Evolutionary conservation across 2,329 filamentous ascomycete species (phyloP).

Genomic region (Penicillium sp.): DNA sequence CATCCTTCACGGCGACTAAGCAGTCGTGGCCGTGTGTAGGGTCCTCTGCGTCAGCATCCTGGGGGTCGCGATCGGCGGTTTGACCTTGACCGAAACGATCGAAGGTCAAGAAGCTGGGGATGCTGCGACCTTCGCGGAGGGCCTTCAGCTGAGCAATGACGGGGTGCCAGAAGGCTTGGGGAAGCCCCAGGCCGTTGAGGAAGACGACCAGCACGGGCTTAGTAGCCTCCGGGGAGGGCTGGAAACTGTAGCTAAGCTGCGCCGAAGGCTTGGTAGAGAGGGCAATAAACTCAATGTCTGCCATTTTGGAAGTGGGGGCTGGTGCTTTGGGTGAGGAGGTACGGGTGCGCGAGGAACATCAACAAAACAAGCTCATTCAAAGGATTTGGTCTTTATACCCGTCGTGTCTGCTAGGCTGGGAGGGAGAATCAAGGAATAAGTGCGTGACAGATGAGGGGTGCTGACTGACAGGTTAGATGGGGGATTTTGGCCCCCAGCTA

Average conservation of each 20-base stretch:
- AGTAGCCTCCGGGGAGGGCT: slow-evolving; percentile 2
- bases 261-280: slow-evolving; percentile 21
- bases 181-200: slow-evolving; percentile 46
- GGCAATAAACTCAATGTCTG: slow-evolving; percentile 12
- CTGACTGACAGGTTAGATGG: background rate
- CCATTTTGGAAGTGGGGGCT: slow-evolving; percentile 5
- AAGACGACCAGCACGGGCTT: slow-evolving; percentile 40
- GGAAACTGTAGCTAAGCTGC: slow-evolving; percentile 19
- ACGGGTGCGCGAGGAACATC: background rate
- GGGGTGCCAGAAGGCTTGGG: slow-evolving; percentile 41
- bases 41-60: slow-evolving; percentile 33
- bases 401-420: background rate
- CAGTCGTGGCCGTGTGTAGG: slow-evolving; percentile 51
- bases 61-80: slow-evolving; percentile 50
- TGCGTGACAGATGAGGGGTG: background rate
- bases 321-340: background rate
- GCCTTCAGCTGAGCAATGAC: slow-evolving; percentile 29
- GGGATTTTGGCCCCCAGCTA: background rate
- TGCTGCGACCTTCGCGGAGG: slow-evolving; percentile 19
- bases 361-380: background rate
- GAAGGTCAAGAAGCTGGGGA: slow-evolving; percentile 53
- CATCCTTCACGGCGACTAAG: slow-evolving; percentile 44
- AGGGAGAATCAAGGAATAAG: background rate
- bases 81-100: slow-evolving; percentile 60
- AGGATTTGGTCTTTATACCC: background rate